Conservation (phyloP, 345 rosid genomes). For the sweet orange (Citrus sinensis) region DNA sequence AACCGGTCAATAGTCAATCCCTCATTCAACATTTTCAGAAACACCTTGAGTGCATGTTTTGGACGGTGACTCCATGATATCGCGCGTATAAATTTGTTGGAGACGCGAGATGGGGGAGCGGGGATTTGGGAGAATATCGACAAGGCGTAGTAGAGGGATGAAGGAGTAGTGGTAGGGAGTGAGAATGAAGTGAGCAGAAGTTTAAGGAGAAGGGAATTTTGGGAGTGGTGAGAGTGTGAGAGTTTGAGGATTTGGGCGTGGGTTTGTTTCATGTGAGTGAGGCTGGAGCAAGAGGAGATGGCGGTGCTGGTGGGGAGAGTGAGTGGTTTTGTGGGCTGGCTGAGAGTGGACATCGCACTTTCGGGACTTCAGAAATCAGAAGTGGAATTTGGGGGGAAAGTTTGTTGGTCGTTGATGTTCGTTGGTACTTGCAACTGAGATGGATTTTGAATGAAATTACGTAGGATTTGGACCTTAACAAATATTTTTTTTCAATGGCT, state of each 20-base stretch:
- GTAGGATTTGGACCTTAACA: no score
- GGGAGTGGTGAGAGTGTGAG: conserved; percentile 21
- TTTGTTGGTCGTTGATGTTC: not conserved
- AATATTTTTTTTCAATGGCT: no score
- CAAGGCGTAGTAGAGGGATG: conserved; percentile 40
- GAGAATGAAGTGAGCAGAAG: conserved; percentile 36
- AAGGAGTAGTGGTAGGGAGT: conserved; percentile 21
- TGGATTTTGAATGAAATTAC: no score
- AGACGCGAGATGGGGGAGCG: conserved; percentile 16
- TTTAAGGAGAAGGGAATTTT: conserved; percentile 26
- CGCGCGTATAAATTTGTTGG: conserved; percentile 41
- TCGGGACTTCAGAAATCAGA: not conserved
- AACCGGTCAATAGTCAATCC: conserved; percentile 37
- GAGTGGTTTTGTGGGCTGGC: conserved; percentile 8
- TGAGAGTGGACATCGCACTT: conserved; percentile 2
- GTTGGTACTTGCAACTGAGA: no score
- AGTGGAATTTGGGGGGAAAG: not conserved
- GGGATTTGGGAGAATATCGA: conserved; percentile 42
- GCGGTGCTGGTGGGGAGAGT: conserved; percentile 7
- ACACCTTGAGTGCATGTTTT: conserved; percentile 26
- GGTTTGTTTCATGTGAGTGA: conserved; percentile 39
- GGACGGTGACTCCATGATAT: conserved; percentile 34
- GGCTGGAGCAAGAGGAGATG: conserved; percentile 34
- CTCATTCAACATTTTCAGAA: conserved; percentile 30
- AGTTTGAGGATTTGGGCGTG: conserved; percentile 45